Evolutionary conservation across 169 alveolate species (phyloP).

Genomic region (Eimeria falciformis): DNA sequence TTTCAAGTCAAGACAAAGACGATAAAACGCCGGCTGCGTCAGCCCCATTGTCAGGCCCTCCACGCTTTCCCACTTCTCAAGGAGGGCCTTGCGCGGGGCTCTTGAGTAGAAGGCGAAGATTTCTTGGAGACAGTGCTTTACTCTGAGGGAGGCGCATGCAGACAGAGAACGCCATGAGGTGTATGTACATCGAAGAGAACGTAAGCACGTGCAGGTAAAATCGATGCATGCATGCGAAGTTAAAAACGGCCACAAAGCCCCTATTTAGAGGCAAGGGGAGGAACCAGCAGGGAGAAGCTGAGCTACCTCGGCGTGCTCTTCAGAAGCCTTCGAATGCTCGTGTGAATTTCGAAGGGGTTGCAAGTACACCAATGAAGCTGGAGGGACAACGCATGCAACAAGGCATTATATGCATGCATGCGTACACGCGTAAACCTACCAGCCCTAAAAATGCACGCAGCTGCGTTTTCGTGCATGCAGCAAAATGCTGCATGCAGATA

Average conservation of each 20-base stretch:
- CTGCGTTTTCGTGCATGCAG: too few species aligned
- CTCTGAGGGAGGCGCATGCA: neutral
- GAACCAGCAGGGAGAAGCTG: neutral
- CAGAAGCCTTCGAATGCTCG: constrained; percentile 54
- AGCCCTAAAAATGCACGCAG: too few species aligned
- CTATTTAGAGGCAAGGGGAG: neutral
- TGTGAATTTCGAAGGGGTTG: constrained; percentile 63
- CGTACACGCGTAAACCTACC: too few species aligned
- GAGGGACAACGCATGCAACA: too few species aligned
- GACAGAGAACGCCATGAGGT: neutral
- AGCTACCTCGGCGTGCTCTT: constrained; percentile 50
- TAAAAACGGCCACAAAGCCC: neutral
- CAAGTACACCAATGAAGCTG: constrained; percentile 52
- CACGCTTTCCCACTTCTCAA: neutral
- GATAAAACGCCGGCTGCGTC: constrained; percentile 9
- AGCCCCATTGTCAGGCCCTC: constrained; percentile 72
- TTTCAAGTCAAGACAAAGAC: constrained; percentile 53
- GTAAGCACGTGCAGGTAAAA: neutral
- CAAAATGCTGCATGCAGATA: too few species aligned
- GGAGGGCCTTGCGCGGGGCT: neutral
- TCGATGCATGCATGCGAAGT: neutral
- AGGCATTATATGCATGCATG: too few species aligned
- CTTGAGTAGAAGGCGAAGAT: constrained; percentile 48
- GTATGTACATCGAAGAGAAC: neutral
- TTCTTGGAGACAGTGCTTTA: constrained; percentile 45